Conservation (phyloP, 192 early-diverging fungal genomes). For the Backusella australiensis region DNA sequence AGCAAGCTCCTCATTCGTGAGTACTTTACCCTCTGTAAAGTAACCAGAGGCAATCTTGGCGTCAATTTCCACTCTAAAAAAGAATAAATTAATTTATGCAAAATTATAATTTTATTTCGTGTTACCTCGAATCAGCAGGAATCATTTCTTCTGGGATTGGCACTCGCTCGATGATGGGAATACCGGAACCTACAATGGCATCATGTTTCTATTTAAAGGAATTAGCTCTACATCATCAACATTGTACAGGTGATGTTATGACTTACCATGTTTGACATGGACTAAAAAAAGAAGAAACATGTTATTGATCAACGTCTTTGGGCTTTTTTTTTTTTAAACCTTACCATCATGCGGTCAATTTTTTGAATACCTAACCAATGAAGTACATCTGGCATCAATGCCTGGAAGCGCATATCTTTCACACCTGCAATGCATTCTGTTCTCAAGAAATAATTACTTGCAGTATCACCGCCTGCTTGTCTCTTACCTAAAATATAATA, state of each 20-base stretch:
- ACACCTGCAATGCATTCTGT: conserved; percentile 88
- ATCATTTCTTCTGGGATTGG: conserved; percentile 88
- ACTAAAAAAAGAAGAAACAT: conserved; percentile 34
- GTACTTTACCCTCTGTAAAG: conserved; percentile 71
- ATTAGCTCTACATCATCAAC: background rate
- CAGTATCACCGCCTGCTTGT: conserved; percentile 84
- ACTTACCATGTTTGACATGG: conserved; percentile 70
- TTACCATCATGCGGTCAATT: conserved; percentile 86
- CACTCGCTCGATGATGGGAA: conserved; percentile 84
- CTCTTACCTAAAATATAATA: conserved; percentile 35
- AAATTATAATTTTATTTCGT: background rate
- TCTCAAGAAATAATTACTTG: conserved; percentile 84
- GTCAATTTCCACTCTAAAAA: conserved; percentile 82
- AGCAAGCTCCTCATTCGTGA: conserved; percentile 56
- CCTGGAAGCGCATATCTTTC: conserved; percentile 97
- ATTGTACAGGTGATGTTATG: background rate
- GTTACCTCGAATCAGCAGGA: conserved; percentile 72
- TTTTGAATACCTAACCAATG: conserved; percentile 94
- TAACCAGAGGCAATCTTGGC: conserved; percentile 97
- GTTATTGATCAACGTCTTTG: conserved; percentile 8
- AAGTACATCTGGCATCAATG: conserved; percentile 93
- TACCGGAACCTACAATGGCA: conserved; percentile 85
- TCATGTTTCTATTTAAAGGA: conserved; percentile 75
- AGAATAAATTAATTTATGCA: conserved; percentile 9
- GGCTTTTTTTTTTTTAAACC: background rate